Percentiles rank a stretch among this genome's conserved stretches.
Conservation (phyloP, 2,329 filamentous ascomycete species). For the Botrytis galanthina region DNA sequence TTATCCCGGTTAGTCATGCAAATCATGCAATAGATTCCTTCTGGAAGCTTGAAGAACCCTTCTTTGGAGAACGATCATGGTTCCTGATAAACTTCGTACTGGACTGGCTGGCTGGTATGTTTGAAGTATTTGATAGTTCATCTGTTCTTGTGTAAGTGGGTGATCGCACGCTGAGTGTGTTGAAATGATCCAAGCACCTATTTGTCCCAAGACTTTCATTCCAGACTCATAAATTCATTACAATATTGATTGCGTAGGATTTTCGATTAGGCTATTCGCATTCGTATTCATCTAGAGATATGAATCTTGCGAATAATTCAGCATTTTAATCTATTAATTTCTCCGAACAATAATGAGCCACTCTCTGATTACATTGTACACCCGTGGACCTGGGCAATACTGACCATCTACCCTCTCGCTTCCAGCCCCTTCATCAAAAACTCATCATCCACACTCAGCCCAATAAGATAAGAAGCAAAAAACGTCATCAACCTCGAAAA, state of each 20-base stretch:
- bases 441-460: neutral
- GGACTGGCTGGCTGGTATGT: neutral
- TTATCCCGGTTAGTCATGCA: neutral
- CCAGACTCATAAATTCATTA: neutral
- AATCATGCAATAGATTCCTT: slow-evolving; percentile 6
- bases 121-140: neutral
- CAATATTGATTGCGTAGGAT: neutral
- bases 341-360: neutral
- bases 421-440: slow-evolving; percentile 6
- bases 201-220: neutral
- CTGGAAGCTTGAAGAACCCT: neutral
- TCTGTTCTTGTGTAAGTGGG: neutral
- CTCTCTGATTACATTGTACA: too few relatives aligned
- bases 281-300: neutral
- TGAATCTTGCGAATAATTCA: neutral
- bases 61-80: neutral
- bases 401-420: neutral
- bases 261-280: neutral
- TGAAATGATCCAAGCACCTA: neutral
- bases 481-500: slow-evolving; percentile 5
- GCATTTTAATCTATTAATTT: neutral
- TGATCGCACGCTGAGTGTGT: neutral
- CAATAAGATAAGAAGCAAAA: neutral
- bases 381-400: too few relatives aligned
- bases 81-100: neutral